phyloP scores from a whole-genome alignment of 306 rosid genomes.

The Malus orientalis region DNA sequence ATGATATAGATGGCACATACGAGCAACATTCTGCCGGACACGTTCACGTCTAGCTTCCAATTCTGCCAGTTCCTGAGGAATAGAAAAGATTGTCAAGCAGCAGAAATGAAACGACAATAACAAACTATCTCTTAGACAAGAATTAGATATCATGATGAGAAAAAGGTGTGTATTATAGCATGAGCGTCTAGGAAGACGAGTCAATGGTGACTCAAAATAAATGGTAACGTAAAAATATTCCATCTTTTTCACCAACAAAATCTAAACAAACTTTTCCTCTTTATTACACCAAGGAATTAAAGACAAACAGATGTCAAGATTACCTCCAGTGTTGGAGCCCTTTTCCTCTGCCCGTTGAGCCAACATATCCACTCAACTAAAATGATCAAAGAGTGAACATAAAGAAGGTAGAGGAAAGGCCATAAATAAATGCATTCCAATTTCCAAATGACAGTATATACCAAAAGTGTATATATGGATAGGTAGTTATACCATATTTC shows the following conservation, averaged over 20 bases:
- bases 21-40: conserved; percentile 70
- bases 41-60: conserved; percentile 84
- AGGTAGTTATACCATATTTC: not conserved
- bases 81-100: conserved; percentile 14
- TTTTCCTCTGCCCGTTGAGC: conserved; percentile 96
- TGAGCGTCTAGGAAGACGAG: not conserved
- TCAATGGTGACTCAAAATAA: not conserved
- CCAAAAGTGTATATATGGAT: not conserved
- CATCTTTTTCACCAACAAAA: not conserved
- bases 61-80: conserved; percentile 64
- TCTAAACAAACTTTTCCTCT: not conserved
- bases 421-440: not conserved
- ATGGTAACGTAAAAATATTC: not conserved
- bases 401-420: conserved; percentile 4
- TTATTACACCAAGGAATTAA: not conserved
- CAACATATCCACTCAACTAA: conserved; percentile 99
- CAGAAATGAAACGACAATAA: not conserved
- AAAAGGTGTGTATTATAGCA: not conserved
- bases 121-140: not conserved
- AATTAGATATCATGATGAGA: not conserved
- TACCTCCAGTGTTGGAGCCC: conserved; percentile 90
- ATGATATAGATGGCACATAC: conserved; percentile 44
- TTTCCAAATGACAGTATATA: not conserved
- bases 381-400: conserved; percentile 24
- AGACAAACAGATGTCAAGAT: not conserved